Base-by-base conservation (phyloP, 2,329 filamentous ascomycete genomes). In the Beauveria sp. region DNA sequence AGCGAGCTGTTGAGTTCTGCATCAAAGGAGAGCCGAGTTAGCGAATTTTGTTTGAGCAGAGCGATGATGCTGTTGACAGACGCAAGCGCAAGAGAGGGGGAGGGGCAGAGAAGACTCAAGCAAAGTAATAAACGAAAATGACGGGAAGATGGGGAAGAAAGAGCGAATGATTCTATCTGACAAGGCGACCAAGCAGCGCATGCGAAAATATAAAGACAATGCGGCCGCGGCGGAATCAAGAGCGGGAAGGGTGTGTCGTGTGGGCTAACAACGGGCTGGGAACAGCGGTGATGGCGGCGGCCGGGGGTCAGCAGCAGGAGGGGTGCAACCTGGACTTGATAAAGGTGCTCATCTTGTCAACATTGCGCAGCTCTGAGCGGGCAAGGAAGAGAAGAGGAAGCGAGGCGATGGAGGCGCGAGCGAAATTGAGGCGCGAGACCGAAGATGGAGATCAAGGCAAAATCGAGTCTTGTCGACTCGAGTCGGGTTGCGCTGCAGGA, bases 1-100 rank as follows among this genome's bases (percentile, higher is more conserved):
- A 64, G 83, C 74, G 66, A 84, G 73, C 68, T 85, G 81, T 63
- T 83, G 78, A 64, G 81, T 78, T 77, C 83, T 86, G 69, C 14
- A 38, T 18, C 14, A 14, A 28, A 42, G 16, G 22, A 4, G 12
- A 5, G 31, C 22, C 72, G 64, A 63, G 64, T 65, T 31, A 62
- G 66, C 64, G 64, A 68, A 67, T 31, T n/a, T 38, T 28, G 49
- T 65, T 61, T 43, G 31, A n/a, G 16, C 42, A 55, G 26, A 49
- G 18, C 6, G 40, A 42, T 40, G 49, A 20, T 26, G 49, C 8
- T 24, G 49, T 66, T 62, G 54, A 56, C 48, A 18, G 20, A 5
- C 8, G 43, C 49, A 31, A 46, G 40, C 38, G 22, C 45, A 28
- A 22, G 7, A 16, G 53, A 2, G 8, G 12, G 53, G 38, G 20